Base-by-base conservation (phyloP, 208 protist genomes). In the Entamoeba histolytica region DNA sequence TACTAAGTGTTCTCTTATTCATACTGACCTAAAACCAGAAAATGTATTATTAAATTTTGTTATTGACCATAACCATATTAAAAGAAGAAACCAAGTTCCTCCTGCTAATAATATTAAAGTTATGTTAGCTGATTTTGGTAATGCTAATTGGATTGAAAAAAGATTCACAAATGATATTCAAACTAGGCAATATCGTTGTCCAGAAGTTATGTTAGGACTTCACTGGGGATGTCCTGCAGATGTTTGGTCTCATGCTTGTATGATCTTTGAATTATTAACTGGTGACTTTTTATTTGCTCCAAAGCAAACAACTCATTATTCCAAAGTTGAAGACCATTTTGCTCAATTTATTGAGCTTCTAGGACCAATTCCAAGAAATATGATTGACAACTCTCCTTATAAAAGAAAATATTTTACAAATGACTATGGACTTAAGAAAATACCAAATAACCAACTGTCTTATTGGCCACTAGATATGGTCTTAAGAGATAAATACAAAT, bases 111-210 rank as follows among this genome's bases (percentile, higher is more conserved):
- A 49, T 12, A 91, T 93, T 52, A 17, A 44, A 49, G 93, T 94
- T 31, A 94, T 57, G 35, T 17, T 94, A 4, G 92, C 94, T 49
- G 92, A 94, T 49, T 87, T 94, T 69, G 94, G 94, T 10, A 94
- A 94, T 92, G 94, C 93, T 8, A 94, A 93, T 93, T 94, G 91
- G 44, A 93, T 73, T 55, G 49, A 94, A n/a, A n/a, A 92, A n/a
- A 49, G 92, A n/a, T 94, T 94, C 93, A 93, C 93, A 19, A 49
- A 91, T n/a, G 92, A 96, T 50, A 97, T 98, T 92, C 97, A 98
- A 94, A 98, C 97, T 4, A 95, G 97, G n/a, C 97, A 98, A 94
- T 98, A 98, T 95, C 96, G 97, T 35, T 96, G 96, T 6, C 97
- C 97, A 28, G 97, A 98, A 94, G 96, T 97, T 49, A 92, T 98